Conservation (phyloP, 2,329 filamentous ascomycete genomes). For the Pestalotiopsis sp. region DNA sequence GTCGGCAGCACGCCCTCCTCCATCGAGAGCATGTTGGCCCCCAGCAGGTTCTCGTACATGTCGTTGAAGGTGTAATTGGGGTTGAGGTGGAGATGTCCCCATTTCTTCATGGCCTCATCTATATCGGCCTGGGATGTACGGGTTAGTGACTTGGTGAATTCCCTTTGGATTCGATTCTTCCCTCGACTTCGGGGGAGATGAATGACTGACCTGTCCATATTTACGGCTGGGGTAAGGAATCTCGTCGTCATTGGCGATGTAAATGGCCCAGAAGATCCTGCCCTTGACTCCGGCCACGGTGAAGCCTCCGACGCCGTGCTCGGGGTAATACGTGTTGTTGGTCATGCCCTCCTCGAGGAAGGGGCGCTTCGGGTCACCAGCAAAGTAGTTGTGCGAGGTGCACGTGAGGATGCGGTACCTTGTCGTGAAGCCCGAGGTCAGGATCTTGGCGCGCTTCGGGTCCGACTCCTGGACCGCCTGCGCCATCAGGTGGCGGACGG, state of each 20-base stretch:
- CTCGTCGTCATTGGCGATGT: not conserved
- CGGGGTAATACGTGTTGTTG: conserved; percentile 3
- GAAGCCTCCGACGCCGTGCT: conserved; percentile 1
- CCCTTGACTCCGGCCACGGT: conserved; percentile 6
- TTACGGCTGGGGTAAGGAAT: not conserved
- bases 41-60: not conserved
- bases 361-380: not conserved
- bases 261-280: conserved; percentile 9
- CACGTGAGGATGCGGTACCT: conserved; percentile 6
- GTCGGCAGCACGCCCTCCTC: conserved; percentile 8
- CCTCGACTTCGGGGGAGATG: not conserved
- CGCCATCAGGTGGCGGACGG: not conserved
- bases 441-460: not conserved
- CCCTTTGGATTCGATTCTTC: not conserved
- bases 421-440: conserved; percentile 5
- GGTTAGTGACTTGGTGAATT: not conserved
- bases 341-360: conserved; percentile 5
- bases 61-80: conserved; percentile 9
- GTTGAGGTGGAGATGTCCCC: conserved; percentile 1
- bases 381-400: conserved; percentile 8
- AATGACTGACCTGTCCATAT: conserved; percentile 1
- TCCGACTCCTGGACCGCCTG: not conserved
- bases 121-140: not conserved
- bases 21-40: conserved; percentile 1
- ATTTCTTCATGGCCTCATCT: conserved; percentile 7